Evolutionary conservation across 805 yeast genomes (phyloP).

Genomic region (Saccharomycopsis fodiens): DNA sequence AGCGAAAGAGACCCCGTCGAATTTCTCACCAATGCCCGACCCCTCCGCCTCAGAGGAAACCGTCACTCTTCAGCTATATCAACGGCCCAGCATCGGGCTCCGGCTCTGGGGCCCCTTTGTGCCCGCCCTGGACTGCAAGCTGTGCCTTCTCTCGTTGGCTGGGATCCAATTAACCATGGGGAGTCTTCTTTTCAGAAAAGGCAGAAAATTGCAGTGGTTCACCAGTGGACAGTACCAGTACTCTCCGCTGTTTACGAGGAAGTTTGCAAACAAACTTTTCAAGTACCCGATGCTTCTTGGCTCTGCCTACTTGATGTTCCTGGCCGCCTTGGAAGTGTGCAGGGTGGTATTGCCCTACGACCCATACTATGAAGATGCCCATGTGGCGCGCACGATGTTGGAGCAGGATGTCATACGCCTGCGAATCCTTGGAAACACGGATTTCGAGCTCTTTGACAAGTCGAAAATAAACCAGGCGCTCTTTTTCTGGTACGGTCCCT

Average conservation of each 20-base stretch:
- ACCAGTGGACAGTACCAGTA: too few species aligned
- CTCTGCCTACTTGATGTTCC: constrained; percentile 1
- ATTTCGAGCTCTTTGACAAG: not conserved
- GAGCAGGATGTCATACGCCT: not conserved
- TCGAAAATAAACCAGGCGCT: not conserved
- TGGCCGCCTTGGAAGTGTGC: constrained; percentile 9
- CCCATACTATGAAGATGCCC: constrained; percentile 16
- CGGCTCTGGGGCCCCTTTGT: constrained; percentile 17
- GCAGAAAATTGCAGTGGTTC: too few species aligned
- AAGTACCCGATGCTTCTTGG: constrained; percentile 1
- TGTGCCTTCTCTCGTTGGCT: constrained; percentile 2
- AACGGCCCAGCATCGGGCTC: constrained; percentile 8
- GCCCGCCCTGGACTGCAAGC: constrained; percentile 13
- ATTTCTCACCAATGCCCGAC: too few species aligned
- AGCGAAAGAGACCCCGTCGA: too few species aligned
- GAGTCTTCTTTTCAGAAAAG: constrained; percentile 1
- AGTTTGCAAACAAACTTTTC: constrained; percentile 4
- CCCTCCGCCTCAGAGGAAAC: not conserved
- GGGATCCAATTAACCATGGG: constrained; percentile 8
- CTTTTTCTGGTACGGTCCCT: not conserved
- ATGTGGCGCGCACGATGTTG: not conserved
- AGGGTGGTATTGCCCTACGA: constrained; percentile 14
- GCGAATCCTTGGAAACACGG: not conserved
- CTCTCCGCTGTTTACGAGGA: not conserved
- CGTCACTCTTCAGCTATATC: not conserved